Evolutionary conservation across 2,329 filamentous ascomycete genomes (phyloP).

Genomic region (Aureobasidium subglaciale): DNA sequence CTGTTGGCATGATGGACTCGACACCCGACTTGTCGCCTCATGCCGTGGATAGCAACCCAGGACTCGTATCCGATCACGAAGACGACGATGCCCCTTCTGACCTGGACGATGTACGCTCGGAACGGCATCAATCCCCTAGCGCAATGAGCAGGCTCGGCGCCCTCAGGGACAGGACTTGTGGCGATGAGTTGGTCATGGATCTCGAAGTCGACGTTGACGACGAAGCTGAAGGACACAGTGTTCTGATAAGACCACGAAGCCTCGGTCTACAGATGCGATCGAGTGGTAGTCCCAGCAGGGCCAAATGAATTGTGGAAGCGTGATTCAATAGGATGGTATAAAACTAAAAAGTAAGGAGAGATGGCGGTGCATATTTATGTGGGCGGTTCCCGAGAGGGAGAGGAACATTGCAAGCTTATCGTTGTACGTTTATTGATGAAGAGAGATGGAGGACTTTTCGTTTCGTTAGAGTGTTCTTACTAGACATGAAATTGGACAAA

Average conservation of each 20-base stretch:
- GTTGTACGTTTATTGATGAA: constrained; percentile 10
- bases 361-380: background rate
- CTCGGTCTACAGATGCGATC: constrained; percentile 13
- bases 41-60: constrained; percentile 43
- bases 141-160: constrained; percentile 15
- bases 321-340: background rate
- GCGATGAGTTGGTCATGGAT: constrained; percentile 29
- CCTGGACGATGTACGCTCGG: constrained; percentile 22
- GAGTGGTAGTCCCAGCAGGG: constrained; percentile 12
- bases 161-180: constrained; percentile 21
- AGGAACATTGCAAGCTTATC: background rate
- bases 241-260: constrained; percentile 24
- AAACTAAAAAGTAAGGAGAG: background rate
- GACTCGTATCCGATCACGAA: constrained; percentile 44
- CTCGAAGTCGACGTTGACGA: constrained; percentile 30
- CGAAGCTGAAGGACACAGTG: constrained; percentile 29
- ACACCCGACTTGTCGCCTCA: constrained; percentile 34
- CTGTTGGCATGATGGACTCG: constrained; percentile 24
- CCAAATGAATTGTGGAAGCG: background rate
- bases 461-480: constrained; percentile 11
- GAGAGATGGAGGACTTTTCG: constrained; percentile 2
- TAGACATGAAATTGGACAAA: constrained; percentile 12
- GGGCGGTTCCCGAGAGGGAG: background rate
- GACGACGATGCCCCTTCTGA: constrained; percentile 38
- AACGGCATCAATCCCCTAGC: constrained; percentile 23